Evolutionary conservation across 345 rosid genomes (phyloP), one percentile per base, ranked within the genome.

Genomic region (Dimocarpus longan): DNA sequence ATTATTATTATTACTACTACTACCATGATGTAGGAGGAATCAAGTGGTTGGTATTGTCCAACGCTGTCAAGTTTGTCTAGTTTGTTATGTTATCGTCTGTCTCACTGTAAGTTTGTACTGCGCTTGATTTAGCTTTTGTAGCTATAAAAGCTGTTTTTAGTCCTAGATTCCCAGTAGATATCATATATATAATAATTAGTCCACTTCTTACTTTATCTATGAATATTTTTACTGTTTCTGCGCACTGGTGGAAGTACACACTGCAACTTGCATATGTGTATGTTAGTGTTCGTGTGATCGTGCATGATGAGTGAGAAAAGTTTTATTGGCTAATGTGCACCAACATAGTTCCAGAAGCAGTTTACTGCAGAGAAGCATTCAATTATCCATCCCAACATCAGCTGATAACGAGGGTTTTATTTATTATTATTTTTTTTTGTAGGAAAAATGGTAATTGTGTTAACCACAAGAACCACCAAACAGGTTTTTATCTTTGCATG

Each of bases 111-210:
- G 13, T 46, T 66, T 76, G 50, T 50, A n/a, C 3, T 21, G 11
- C 40, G 13, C 57, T 28, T 74, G 40, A 63, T 18, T 44, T 39
- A 28, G 65, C 40, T 44, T 75, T 76, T 48, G 15, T 6, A 1
- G 40, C 78, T 10, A 22, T 63, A 59, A 68, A 63, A 63, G 68
- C 70, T 64, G 26, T 43, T 43, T 43, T 46, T 63, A 44, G 22
- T 74, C 19, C 11, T 18, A 66, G 64, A 75, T 66, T 75, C 78
- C 78, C 54, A 48, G 71, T 48, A 75, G 22, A 50, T 75, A 19
- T 15, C 5, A 24, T 13, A 48, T 70, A 12, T 56, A 32, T 71
- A 8, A 71, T 71, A 0, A 57, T 19, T 26, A 73, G 21, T 28
- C 60, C 9, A 18, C 6, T 32, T 63, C 10, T 10, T 50, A 12